Evolutionary conservation across 129 eudicot species (phyloP).

Genomic region (Helianthus tuberosus): DNA sequence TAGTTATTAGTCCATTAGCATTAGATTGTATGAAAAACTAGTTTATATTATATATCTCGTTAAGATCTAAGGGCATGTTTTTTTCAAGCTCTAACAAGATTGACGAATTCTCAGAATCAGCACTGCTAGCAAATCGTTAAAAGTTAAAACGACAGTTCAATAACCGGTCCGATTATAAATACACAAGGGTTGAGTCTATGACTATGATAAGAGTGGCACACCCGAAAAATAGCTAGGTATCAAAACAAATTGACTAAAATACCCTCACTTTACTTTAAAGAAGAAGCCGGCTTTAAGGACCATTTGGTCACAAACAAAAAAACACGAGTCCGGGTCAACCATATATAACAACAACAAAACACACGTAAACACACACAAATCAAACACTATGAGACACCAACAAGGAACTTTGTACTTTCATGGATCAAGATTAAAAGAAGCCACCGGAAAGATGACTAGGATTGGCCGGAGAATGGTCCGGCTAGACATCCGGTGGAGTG

Average conservation of each 20-base stretch:
- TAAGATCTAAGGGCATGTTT: no score
- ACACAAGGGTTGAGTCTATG: no score
- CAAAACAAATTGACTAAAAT: conserved; percentile 5
- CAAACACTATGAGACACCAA: conserved; percentile 44
- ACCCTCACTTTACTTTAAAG: conserved; percentile 20
- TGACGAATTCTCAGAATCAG: no score
- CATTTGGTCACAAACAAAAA: conserved; percentile 21
- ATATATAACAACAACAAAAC: neutral
- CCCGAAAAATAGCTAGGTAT: neutral
- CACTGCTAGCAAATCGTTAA: no score
- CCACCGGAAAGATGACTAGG: conserved; percentile 68
- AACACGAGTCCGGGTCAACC: conserved; percentile 51
- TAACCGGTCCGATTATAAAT: no score
- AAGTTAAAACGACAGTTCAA: no score
- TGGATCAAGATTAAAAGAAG: conserved; percentile 50
- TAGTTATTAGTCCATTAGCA: no score
- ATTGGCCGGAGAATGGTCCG: conserved; percentile 64
- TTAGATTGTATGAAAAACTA: no score
- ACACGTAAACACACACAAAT: conserved; percentile 26
- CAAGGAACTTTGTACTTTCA: conserved; percentile 35
- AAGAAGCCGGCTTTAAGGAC: conserved; percentile 63
- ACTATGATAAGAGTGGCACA: neutral
- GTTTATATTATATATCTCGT: no score
- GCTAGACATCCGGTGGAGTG: conserved; percentile 52
- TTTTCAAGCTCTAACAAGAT: no score